Evolutionary conservation across 352 stramenopile species (phyloP).

Genomic region (Globisporangium irregulare): DNA sequence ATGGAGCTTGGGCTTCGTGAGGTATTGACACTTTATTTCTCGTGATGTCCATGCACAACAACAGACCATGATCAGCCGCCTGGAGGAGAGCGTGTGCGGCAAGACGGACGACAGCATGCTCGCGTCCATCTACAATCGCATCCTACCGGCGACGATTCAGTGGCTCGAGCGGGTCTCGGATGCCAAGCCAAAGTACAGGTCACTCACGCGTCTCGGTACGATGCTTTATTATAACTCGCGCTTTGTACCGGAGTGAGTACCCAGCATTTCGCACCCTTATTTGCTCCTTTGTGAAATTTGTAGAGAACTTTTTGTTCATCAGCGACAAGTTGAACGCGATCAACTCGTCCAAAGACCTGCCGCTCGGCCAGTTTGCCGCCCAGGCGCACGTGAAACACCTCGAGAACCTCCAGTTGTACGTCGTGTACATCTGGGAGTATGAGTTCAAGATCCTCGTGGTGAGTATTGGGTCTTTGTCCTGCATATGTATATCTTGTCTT

Average conservation of each 20-base stretch:
- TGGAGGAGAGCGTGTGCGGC: slow-evolving; percentile 60
- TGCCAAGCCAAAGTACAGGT: slow-evolving; percentile 61
- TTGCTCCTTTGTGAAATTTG: neutral
- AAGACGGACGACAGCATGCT: slow-evolving; percentile 59
- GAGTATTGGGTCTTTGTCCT: neutral
- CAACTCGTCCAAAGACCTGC: slow-evolving; percentile 42
- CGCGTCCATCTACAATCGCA: slow-evolving; percentile 60
- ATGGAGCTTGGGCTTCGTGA: neutral
- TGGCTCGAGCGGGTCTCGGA: slow-evolving; percentile 74
- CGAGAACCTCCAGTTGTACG: slow-evolving; percentile 44
- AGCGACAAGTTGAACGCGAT: slow-evolving; percentile 46
- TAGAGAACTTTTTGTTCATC: slow-evolving; percentile 74
- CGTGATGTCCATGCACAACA: neutral
- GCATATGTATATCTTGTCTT: neutral
- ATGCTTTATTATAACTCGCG: too few species aligned
- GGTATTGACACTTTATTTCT: neutral
- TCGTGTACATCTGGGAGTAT: slow-evolving; percentile 65
- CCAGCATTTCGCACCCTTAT: neutral
- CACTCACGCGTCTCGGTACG: slow-evolving; percentile 54
- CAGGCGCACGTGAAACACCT: slow-evolving; percentile 40
- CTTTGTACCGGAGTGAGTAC: neutral
- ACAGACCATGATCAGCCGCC: slow-evolving; percentile 50
- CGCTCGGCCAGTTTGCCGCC: slow-evolving; percentile 48
- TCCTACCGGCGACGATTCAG: slow-evolving; percentile 55
- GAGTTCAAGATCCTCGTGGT: slow-evolving; percentile 64